Evolutionary conservation across 2,329 filamentous ascomycete genomes (phyloP), one percentile per base, ranked within the genome.

Genomic region (Claviceps monticola): DNA sequence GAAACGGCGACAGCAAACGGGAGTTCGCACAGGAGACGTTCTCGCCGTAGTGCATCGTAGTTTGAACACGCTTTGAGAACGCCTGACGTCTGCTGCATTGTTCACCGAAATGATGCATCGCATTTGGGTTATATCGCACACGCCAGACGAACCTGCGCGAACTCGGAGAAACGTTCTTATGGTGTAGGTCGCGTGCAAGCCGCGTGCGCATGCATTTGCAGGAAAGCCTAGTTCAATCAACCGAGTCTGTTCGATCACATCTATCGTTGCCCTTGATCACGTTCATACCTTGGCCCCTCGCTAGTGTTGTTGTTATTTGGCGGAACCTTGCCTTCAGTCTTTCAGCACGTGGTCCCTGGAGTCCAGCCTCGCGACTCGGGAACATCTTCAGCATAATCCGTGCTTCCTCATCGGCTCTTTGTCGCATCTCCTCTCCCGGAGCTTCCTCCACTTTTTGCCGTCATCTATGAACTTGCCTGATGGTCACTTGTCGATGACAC

Each of bases 311-410:
- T 29, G 2, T 29, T 29, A 29, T 29, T 29, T 29, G 26, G 26
- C 26, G 26, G 26, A n/a, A 29, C 44, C 34, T 36, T 26, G n/a
- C 43, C 49, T 34, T 41, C 41, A 9, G 23, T 54, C 21, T 39
- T 45, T 16, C 42, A 19, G 51, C 29, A 39, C 17, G 34, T 11
- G 38, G 56, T 19, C 56, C 56, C 58, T 67, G 66, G 56, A 58
- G 61, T 14, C 53, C 59, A 39, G 62, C 58, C 47, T 68, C 66
- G 46, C 61, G 60, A 52, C 63, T 61, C 51, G 71, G 51, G 55
- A 94, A 94, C 26, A 88, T 68, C 62, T 89, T 85, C 34, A 94
- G 63, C 13, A 90, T 67, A 9, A 74, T 74, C 52, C 74, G 73
- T 70, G 82, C 84, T 62, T 78, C 78, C 52, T 85, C 85, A 56